Evolutionary conservation across 1,284 basidiomycete genomes (phyloP).

Genomic region (Leucoagaricus sp.): DNA sequence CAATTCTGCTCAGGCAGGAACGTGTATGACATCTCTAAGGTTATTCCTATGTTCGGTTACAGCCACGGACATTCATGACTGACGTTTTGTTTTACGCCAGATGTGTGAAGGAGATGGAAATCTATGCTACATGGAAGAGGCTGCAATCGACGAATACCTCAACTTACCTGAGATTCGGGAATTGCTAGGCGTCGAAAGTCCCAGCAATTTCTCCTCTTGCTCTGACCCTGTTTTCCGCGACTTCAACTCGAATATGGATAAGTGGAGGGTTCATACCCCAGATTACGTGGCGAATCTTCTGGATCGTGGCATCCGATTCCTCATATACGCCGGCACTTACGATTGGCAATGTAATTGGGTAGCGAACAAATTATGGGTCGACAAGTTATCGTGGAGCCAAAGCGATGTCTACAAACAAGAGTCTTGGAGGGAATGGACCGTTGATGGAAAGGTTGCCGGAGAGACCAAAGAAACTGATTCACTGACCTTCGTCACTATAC

Average conservation of each 20-base stretch:
- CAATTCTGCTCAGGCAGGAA: conserved; percentile 57
- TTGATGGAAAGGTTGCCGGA: conserved; percentile 56
- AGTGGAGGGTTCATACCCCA: conserved; percentile 58
- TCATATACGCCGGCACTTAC: conserved; percentile 80
- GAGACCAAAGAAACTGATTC: conserved; percentile 61
- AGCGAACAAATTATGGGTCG: conserved; percentile 74
- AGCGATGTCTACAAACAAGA: conserved; percentile 49
- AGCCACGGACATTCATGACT: background rate
- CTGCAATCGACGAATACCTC: conserved; percentile 53
- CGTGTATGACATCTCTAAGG: conserved; percentile 75
- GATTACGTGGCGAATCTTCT: conserved; percentile 72
- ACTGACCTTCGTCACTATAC: conserved; percentile 68
- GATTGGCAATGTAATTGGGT: conserved; percentile 84
- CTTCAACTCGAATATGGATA: conserved; percentile 59
- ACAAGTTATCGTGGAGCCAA: conserved; percentile 74
- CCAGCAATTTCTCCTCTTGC: conserved; percentile 59
- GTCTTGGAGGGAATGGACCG: conserved; percentile 60
- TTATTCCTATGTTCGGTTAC: conserved; percentile 18
- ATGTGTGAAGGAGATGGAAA: conserved; percentile 46
- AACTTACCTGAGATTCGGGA: conserved; percentile 55
- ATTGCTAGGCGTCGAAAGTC: conserved; percentile 59
- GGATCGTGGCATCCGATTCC: conserved; percentile 69
- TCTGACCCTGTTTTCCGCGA: conserved; percentile 46
- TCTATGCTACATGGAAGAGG: conserved; percentile 59
- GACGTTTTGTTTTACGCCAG: conserved; percentile 27